These are phyloP conservation scores for Pichia heedii DNA, from an alignment of 805 yeast species.

Conservation along the genomic window DNA sequence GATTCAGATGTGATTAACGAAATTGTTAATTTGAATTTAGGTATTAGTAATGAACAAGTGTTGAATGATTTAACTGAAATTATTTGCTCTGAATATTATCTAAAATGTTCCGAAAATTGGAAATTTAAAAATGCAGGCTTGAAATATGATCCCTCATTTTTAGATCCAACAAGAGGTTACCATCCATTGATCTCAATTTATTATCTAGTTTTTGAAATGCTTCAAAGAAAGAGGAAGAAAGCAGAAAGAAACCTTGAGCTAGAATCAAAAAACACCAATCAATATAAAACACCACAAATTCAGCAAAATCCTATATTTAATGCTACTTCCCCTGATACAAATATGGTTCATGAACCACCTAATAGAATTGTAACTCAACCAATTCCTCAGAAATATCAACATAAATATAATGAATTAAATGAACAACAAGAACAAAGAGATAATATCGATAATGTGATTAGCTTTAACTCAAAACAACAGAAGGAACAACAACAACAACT, in stretches of 20 bases:
- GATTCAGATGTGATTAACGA: constrained; percentile 60
- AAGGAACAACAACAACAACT: constrained; percentile 1
- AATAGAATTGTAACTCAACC: constrained; percentile 22
- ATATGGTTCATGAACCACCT: constrained; percentile 11
- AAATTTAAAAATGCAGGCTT: constrained; percentile 29
- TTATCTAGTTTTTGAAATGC: constrained; percentile 77
- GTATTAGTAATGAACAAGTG: constrained; percentile 47
- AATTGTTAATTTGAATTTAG: constrained; percentile 73
- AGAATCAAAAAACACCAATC: background rate
- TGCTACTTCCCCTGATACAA: constrained; percentile 10
- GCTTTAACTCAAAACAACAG: too few relatives aligned
- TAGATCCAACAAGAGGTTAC: constrained; percentile 78
- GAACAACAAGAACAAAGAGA: background rate
- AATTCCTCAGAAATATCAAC: constrained; percentile 15
- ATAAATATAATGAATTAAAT: background rate
- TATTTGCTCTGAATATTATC: constrained; percentile 58
- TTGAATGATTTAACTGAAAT: constrained; percentile 46
- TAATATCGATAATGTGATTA: background rate
- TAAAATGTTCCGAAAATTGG: constrained; percentile 56
- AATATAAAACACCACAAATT: constrained; percentile 8
- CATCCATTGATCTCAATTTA: constrained; percentile 88
- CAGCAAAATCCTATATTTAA: constrained; percentile 10
- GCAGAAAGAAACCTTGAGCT: constrained; percentile 29
- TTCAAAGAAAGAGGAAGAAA: constrained; percentile 57
- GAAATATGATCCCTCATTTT: constrained; percentile 24